Evolutionary conservation across 2,329 filamentous ascomycete genomes (phyloP), one percentile per base, ranked within the genome.

Genomic region (Hymenoscyphus infarciens): DNA sequence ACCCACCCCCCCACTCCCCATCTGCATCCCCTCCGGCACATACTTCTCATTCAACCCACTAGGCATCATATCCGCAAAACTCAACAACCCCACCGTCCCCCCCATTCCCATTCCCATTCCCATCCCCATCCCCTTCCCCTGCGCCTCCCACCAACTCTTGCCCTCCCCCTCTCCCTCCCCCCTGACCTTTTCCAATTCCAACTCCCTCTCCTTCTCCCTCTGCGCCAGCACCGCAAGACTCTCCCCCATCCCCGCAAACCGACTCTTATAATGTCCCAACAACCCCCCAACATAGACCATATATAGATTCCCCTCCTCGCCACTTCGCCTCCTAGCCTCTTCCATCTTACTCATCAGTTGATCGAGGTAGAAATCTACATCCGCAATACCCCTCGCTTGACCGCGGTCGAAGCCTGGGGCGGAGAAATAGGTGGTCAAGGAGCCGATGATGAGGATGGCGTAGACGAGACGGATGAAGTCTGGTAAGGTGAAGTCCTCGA

Each of bases 401-500:
- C 25, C 15, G 3, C 16, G 38, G 35, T 69, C 61, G n/a, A 67
- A 57, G 2, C 38, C 52, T 0, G 65, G 64, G 29, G 59, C 53
- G 52, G 64, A 63, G 27, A 60, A 42, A 1, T 35, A 29, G 15
- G 63, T 63, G 10, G 62, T 55, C 39, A 69, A 65, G 8, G 65
- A 56, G 10, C 67, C 67, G 6, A 72, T 62, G 4, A 69, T 61
- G 1, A 69, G 55, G 4, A 69, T 52, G 1, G 61, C 62, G 42
- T 72, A 71, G 49, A 70, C 52, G 5, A 67, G 54, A 4, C 57
- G 58, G 5, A 70, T 29, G 19, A 62, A 63, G 13, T 69, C 64
- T 3, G 64, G 27, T 7, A 66, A 16, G 3, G 57, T 64, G 38
- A 68, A 58, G n/a, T 42, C 5, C 3, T 53, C 27, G 22, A 64